Conservation (phyloP, 2,329 filamentous ascomycete species). For the Alternaria brassicicola region DNA sequence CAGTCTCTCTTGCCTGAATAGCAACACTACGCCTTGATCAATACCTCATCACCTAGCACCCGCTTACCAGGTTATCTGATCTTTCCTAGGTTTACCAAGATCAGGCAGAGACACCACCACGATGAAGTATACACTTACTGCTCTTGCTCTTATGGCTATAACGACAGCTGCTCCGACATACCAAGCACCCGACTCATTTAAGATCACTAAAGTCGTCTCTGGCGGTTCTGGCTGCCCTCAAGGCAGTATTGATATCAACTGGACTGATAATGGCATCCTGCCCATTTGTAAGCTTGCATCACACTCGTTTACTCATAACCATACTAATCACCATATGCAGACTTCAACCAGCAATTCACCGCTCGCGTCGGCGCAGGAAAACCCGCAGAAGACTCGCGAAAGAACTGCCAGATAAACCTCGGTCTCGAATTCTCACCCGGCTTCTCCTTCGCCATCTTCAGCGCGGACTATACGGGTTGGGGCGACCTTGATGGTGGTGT, state of each 20-base stretch:
- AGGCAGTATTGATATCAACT: conserved; percentile 44
- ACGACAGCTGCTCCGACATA: conserved; percentile 27
- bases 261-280: conserved; percentile 37
- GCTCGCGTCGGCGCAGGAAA: conserved; percentile 36
- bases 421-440: conserved; percentile 43
- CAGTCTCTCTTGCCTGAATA: conserved; percentile 14
- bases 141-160: conserved; percentile 33
- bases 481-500: conserved; percentile 45
- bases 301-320: background rate
- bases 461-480: conserved; percentile 46
- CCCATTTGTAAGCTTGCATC: conserved; percentile 36
- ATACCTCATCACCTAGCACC: background rate
- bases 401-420: conserved; percentile 49
- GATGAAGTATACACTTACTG: conserved; percentile 36
- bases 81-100: background rate
- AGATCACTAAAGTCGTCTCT: conserved; percentile 38
- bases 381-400: conserved; percentile 38
- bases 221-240: conserved; percentile 47
- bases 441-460: conserved; percentile 46
- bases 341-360: conserved; percentile 42
- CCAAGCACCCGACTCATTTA: conserved; percentile 37
- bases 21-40: conserved; percentile 2
- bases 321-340: conserved; percentile 16
- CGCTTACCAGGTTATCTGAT: background rate
- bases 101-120: background rate